Conservation (phyloP, 306 rosid genomes). For the Vigna unguiculata region DNA sequence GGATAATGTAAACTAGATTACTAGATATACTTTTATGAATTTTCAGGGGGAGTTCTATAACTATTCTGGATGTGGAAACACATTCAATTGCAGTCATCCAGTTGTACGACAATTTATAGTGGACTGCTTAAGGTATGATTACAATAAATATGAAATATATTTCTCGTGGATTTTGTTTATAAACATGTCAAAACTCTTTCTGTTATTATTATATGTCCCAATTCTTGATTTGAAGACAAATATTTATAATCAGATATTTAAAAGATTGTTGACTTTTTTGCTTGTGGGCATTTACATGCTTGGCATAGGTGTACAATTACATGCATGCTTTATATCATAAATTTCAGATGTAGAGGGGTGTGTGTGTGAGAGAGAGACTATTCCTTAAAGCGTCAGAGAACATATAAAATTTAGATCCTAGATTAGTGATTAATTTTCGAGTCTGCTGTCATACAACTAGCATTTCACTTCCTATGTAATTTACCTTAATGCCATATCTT, state of each 20-base stretch:
- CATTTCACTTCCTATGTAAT: conserved; percentile 4
- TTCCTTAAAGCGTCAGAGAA: not conserved
- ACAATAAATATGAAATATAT: conserved; percentile 30
- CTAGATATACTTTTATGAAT: conserved; percentile 10
- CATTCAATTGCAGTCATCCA: conserved; percentile 97
- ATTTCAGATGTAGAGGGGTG: not conserved
- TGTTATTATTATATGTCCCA: conserved; percentile 15
- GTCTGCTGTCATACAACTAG: not conserved
- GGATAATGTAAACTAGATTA: conserved; percentile 33
- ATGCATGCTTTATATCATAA: not conserved
- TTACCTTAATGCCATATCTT: conserved; percentile 15
- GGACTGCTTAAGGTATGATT: conserved; percentile 86
- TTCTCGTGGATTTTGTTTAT: conserved; percentile 21
- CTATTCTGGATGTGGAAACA: conserved; percentile 98
- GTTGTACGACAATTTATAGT: conserved; percentile 84
- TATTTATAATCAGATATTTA: not conserved
- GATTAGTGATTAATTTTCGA: not conserved
- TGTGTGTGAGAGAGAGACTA: not conserved
- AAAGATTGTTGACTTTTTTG: conserved; percentile 38
- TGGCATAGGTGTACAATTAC: not conserved
- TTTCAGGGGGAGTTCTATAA: conserved; percentile 95
- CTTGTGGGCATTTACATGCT: conserved; percentile 26
- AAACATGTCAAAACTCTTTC: conserved; percentile 13
- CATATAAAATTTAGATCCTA: not conserved
- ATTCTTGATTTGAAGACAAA: conserved; percentile 25